Conservation (phyloP, 2,329 filamentous ascomycete species). For the Neodidymelliopsis sp. region DNA sequence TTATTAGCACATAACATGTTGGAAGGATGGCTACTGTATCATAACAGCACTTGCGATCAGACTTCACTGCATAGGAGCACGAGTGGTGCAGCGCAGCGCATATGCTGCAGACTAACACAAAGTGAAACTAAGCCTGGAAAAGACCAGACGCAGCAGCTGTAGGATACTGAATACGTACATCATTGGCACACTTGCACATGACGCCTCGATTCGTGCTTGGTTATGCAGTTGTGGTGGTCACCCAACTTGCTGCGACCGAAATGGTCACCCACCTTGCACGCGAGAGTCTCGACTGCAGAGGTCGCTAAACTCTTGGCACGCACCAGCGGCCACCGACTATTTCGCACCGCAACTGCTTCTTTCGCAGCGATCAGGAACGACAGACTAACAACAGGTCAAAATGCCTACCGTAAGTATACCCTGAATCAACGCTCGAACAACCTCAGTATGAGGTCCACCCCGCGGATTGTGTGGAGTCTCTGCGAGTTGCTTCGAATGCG, state of each 20-base stretch:
- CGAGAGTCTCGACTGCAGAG: slow-evolving; percentile 17
- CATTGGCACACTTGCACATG: too few relatives aligned
- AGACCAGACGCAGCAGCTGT: too few relatives aligned
- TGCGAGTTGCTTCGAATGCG: slow-evolving; percentile 92
- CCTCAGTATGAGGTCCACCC: slow-evolving; percentile 32
- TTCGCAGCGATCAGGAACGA: slow-evolving; percentile 35
- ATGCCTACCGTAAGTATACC: slow-evolving; percentile 59
- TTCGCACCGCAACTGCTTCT: slow-evolving; percentile 31
- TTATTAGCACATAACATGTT: too few relatives aligned
- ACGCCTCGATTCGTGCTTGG: too few relatives aligned
- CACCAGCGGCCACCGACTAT: slow-evolving; percentile 21
- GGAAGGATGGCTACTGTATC: too few relatives aligned
- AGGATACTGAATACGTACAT: too few relatives aligned
- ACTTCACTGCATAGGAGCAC: too few relatives aligned
- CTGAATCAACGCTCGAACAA: slow-evolving; percentile 25
- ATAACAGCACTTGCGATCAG: too few relatives aligned
- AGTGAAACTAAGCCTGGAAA: too few relatives aligned
- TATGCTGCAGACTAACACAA: too few relatives aligned
- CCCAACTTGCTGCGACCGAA: slow-evolving; percentile 3
- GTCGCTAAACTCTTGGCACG: slow-evolving; percentile 29
- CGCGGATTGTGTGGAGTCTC: slow-evolving; percentile 48
- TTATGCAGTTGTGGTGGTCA: slow-evolving; percentile 1
- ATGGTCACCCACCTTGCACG: slow-evolving; percentile 35
- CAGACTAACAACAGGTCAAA: slow-evolving; percentile 41
- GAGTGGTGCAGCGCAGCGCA: too few relatives aligned